Evolutionary conservation across 331 rosid species (phyloP).

Genomic region (Phaseolus coccineus): DNA sequence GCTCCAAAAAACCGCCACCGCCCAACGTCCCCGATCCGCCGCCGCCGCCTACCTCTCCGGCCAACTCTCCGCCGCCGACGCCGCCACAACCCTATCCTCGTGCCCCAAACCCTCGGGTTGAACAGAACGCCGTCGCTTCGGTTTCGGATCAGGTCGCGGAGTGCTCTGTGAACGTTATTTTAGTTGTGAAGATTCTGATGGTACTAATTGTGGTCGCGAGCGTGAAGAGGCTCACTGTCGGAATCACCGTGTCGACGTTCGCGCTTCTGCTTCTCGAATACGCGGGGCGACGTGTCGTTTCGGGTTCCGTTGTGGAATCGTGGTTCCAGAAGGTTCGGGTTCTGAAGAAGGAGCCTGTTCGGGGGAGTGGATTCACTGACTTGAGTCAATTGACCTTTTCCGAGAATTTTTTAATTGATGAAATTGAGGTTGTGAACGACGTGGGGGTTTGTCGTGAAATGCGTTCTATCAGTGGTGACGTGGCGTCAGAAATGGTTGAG

Average conservation of each 20-base stretch:
- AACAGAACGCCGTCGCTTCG: not conserved
- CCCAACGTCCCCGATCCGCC: slow-evolving; percentile 30
- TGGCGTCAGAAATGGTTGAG: not conserved
- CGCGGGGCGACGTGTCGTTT: slow-evolving; percentile 49
- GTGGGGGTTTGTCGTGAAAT: not conserved
- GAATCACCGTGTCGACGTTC: slow-evolving; percentile 76
- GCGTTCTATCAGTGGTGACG: not conserved
- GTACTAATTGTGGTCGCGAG: slow-evolving; percentile 52
- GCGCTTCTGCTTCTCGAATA: slow-evolving; percentile 62
- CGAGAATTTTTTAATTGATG: slow-evolving; percentile 19
- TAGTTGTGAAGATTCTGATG: slow-evolving; percentile 48
- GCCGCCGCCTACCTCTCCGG: slow-evolving; percentile 38
- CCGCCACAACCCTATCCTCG: not conserved
- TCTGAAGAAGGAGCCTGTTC: not conserved
- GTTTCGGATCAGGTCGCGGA: not conserved
- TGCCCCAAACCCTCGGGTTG: not conserved
- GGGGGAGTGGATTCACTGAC: not conserved
- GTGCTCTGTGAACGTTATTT: not conserved
- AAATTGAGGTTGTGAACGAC: slow-evolving; percentile 51
- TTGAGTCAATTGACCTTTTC: slow-evolving; percentile 32
- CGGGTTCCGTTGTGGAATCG: not conserved
- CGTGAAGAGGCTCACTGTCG: slow-evolving; percentile 58
- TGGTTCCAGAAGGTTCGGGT: slow-evolving; percentile 38
- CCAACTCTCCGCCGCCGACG: slow-evolving; percentile 12
- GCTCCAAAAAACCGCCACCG: slow-evolving; percentile 10